A percentile compares a stretch with the other conserved stretches of the same genome.
phyloP scores from a whole-genome alignment of 176 grass and related monocot species.

The Rhynchospora tenuis region DNA sequence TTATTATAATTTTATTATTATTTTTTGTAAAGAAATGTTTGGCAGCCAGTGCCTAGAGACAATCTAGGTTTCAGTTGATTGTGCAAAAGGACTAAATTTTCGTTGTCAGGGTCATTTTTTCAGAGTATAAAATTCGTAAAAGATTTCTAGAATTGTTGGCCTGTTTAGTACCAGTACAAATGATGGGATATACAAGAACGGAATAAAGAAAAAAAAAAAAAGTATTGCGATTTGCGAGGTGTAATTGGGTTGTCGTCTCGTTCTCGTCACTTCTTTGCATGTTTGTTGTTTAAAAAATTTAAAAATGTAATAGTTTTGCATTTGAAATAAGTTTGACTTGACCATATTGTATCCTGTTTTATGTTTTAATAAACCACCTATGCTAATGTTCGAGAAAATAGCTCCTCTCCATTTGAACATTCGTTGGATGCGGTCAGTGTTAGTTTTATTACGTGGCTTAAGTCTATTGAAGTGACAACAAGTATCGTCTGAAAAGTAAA shows the following conservation, averaged over 20 bases:
- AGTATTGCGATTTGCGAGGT: not conserved
- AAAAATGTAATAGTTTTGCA: not conserved
- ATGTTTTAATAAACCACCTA: not conserved
- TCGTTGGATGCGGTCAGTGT: not conserved
- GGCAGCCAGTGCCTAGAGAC: too few relatives aligned
- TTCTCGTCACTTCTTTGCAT: slow-evolving; percentile 3
- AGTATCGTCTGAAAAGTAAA: too few relatives aligned
- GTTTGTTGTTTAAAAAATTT: not conserved
- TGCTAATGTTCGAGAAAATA: not conserved
- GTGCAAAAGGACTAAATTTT: not conserved
- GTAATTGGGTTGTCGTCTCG: not conserved
- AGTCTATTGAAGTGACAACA: not conserved
- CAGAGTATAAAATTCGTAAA: not conserved
- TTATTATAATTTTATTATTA: too few relatives aligned
- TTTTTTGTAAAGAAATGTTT: too few relatives aligned
- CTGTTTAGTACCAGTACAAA: too few relatives aligned
- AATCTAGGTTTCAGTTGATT: not conserved
- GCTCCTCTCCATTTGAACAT: not conserved
- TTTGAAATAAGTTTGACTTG: not conserved
- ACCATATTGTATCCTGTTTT: not conserved
- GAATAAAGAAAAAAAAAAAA: not conserved
- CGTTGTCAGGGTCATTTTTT: not conserved
- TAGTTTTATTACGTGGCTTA: not conserved
- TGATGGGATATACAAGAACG: not conserved
- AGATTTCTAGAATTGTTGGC: not conserved